Conservation (phyloP, 192 early-diverging fungal species). For the Kickxella alabastrina region DNA sequence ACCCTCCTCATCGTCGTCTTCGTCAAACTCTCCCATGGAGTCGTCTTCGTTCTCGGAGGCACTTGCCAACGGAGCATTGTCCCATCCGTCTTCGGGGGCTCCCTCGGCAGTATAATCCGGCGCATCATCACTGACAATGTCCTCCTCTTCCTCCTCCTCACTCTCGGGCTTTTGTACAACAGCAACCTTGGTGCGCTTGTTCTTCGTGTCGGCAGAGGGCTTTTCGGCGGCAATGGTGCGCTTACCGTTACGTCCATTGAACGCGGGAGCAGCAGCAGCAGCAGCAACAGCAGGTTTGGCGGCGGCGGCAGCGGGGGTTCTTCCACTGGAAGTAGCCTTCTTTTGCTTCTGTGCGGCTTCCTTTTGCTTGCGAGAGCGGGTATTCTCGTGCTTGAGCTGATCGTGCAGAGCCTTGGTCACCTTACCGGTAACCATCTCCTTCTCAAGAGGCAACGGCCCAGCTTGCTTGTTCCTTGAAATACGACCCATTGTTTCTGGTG, state of each 20-base stretch:
- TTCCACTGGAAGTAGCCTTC: not conserved
- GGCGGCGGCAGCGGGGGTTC: constrained; percentile 2
- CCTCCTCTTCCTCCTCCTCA: constrained; percentile 52
- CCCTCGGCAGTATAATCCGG: constrained; percentile 10
- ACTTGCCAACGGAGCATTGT: constrained; percentile 45
- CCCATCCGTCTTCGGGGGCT: constrained; percentile 43
- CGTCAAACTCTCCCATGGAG: constrained; percentile 49
- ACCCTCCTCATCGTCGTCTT: constrained; percentile 15
- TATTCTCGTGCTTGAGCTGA: constrained; percentile 26
- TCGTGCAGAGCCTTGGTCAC: constrained; percentile 39
- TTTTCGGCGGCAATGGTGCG: not conserved
- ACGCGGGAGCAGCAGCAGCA: too few relatives aligned
- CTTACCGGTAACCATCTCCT: constrained; percentile 46
- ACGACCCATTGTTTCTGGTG: constrained; percentile 36
- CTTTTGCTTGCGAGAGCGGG: constrained; percentile 29
- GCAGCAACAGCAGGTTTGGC: too few relatives aligned
- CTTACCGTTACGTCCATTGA: not conserved
- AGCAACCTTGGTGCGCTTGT: constrained; percentile 1
- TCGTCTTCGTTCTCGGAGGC: constrained; percentile 54
- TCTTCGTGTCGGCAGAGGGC: not conserved
- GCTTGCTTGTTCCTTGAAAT: constrained; percentile 52
- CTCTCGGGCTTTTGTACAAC: constrained; percentile 18
- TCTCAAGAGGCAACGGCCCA: constrained; percentile 35
- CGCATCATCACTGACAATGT: constrained; percentile 35
- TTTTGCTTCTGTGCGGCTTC: constrained; percentile 8